Evolutionary conservation across 192 early-diverging fungal genomes (phyloP).

Genomic region (Globomyces pollinis-pini): DNA sequence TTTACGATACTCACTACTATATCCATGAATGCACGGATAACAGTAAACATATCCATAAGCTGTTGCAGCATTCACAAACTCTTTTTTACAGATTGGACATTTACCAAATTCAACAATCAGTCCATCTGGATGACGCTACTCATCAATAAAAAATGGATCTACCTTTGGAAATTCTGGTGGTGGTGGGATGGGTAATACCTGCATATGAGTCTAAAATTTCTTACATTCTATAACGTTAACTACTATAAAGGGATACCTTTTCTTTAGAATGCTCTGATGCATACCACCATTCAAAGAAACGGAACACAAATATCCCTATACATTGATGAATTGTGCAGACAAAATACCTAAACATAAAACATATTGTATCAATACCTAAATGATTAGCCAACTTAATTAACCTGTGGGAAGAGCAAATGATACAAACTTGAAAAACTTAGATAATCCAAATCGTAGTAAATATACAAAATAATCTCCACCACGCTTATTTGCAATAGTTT

Average conservation of each 20-base stretch:
- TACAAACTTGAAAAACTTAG: background rate
- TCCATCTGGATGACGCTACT: too few relatives aligned
- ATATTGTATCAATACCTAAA: too few relatives aligned
- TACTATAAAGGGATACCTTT: too few relatives aligned
- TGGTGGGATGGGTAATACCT: background rate
- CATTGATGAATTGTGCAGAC: too few relatives aligned
- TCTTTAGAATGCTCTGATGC: background rate
- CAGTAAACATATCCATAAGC: background rate
- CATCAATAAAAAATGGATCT: too few relatives aligned
- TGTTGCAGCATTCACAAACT: background rate
- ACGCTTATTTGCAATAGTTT: background rate
- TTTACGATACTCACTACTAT: background rate
- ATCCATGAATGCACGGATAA: background rate
- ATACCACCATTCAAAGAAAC: conserved; percentile 2
- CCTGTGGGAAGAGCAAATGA: background rate
- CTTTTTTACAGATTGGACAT: background rate
- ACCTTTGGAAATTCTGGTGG: background rate
- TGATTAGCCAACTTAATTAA: too few relatives aligned
- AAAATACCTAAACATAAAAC: too few relatives aligned
- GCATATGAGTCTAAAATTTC: too few relatives aligned
- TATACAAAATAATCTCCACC: background rate
- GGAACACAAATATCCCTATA: background rate
- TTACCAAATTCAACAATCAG: background rate
- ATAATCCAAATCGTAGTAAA: background rate
- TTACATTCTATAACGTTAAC: too few relatives aligned